A percentile compares a stretch with the other conserved stretches of the same genome.
Evolutionary conservation across 2,329 filamentous ascomycete species (phyloP).

Genomic region (Cercospora sp.): DNA sequence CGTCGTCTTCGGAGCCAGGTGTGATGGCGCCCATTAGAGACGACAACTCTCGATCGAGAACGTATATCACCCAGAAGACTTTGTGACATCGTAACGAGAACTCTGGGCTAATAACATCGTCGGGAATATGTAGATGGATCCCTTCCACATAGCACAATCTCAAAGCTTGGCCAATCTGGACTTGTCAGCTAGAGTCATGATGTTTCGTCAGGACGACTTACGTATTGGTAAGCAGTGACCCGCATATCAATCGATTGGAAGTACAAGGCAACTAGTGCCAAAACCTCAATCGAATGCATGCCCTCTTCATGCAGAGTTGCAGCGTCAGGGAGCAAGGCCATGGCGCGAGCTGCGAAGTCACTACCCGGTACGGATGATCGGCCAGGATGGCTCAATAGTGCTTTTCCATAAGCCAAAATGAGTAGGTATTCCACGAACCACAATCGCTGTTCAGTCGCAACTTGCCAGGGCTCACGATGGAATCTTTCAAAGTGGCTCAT

Average conservation of each 20-base stretch:
- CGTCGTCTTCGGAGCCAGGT: conserved; percentile 53
- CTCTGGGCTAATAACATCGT: conserved; percentile 10
- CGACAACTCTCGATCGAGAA: conserved; percentile 56
- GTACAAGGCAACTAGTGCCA: conserved; percentile 20
- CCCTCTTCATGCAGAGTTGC: conserved; percentile 18
- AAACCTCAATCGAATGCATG: conserved; percentile 15
- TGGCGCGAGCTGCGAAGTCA: conserved; percentile 21
- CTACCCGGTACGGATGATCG: conserved; percentile 40
- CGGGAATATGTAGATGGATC: conserved; percentile 16
- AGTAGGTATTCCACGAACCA: conserved; percentile 58
- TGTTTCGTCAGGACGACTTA: neutral
- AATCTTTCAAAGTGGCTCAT: conserved; percentile 48
- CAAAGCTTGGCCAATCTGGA: conserved; percentile 53
- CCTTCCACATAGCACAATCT: conserved; percentile 33
- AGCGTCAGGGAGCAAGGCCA: conserved; percentile 9
- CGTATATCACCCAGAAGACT: conserved; percentile 58
- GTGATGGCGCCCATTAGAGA: conserved; percentile 56
- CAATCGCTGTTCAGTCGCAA: conserved; percentile 39
- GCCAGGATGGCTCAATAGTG: conserved; percentile 39
- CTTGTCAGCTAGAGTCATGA: neutral
- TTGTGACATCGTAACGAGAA: conserved; percentile 44
- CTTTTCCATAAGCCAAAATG: conserved; percentile 58
- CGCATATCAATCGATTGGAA: conserved; percentile 24
- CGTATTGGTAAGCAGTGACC: conserved; percentile 19
- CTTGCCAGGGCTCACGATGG: conserved; percentile 38